Base-by-base conservation (phyloP, 179 eudicot species). In the Sideroxylon spinosum region DNA sequence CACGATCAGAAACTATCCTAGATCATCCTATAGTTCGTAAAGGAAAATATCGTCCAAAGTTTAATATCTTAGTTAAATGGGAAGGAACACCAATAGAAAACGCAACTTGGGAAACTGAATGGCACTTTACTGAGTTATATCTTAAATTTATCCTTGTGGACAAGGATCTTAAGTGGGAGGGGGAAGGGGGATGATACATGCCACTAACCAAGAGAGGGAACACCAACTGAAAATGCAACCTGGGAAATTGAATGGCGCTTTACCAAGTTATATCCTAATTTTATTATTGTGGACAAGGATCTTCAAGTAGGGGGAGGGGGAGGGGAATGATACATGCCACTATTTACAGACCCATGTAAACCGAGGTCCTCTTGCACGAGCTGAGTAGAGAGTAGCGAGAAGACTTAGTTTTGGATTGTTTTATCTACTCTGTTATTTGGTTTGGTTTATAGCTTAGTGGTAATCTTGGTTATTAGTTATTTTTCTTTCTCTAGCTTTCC, bases 221-320 rank as follows among this genome's bases (percentile, higher is more conserved):
- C 37, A 71, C 29, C 61, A 20, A 16, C 61, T 6, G 75, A 71
- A 7, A 37, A 71, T 32, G 73, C 20, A 16, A 28, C 73, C 23
- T 67, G 71, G 71, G 71, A 67, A 32, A 67, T 26, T 26, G 74
- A 70, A 50, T 70, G 74, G 74, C 56, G 74, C 3, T 70, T 70
- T 23, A 70, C 52, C 23, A 70, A 46, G 55, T 46, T 22, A 17
- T 70, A 70, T 46, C 74, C 57, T 70, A 9, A 14, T 2, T 70
- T 52, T 13, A 52, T 70, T 56, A 56, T 70, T 70, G 74, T 37
- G 74, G 74, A 70, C 56, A 70, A 70, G 57, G 74, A 70, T 70
- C n/a, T 17, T 7, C n/a, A 25, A 67, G 56, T 26, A n/a, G n/a
- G n/a, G 19, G 71, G 71, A 12, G 3, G 70, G 71, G 37, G n/a